phyloP scores from a whole-genome alignment of 2,329 filamentous ascomycete species.

The Colletotrichum acutatum region DNA sequence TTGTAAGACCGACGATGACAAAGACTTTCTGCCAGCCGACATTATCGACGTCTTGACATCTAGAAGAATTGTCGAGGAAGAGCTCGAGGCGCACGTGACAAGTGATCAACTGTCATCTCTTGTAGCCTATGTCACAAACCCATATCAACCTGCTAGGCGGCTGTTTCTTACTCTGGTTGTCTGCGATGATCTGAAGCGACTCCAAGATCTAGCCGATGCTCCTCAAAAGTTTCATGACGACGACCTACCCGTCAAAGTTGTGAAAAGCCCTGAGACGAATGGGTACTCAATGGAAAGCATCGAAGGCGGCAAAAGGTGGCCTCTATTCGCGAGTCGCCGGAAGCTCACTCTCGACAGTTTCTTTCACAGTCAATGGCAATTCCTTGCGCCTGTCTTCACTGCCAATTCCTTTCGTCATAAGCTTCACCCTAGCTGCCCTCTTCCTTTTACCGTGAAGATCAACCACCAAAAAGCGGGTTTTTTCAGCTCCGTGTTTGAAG shows the following conservation, averaged over 20 bases:
- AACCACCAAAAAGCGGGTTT: not conserved
- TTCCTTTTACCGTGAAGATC: not conserved
- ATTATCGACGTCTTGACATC: not conserved
- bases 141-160: not conserved
- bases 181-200: not conserved
- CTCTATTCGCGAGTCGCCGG: not conserved
- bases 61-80: not conserved
- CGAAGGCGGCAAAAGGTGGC: not conserved
- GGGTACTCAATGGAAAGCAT: not conserved
- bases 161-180: not conserved
- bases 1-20: not conserved
- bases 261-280: not conserved
- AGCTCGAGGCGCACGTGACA: not conserved
- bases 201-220: not conserved
- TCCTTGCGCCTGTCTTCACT: not conserved
- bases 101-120: not conserved
- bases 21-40: not conserved
- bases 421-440: not conserved
- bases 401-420: not conserved
- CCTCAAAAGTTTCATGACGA: not conserved
- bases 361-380: not conserved
- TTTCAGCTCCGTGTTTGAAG: not conserved
- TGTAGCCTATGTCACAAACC: not conserved
- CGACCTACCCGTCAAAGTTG: not conserved
- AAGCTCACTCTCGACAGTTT: not conserved